Evolutionary conservation across 2,329 filamentous ascomycete species (phyloP), one percentile per base, ranked within the genome.

Genomic region (Sporothrix sp.): DNA sequence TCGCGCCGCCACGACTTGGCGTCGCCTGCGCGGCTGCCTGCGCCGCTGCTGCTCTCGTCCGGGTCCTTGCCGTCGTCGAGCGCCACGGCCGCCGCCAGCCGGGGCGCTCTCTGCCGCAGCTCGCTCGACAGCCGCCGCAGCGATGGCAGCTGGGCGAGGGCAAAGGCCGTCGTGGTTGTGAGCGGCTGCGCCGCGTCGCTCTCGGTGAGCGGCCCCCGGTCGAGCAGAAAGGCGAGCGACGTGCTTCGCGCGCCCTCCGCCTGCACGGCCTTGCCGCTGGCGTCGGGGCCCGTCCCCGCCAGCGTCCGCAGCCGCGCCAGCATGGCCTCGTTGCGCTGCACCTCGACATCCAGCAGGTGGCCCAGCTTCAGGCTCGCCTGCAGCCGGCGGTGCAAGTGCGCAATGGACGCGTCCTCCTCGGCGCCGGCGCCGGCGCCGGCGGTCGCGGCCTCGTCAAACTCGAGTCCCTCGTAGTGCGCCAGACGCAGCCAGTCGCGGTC

Each of bases 401-500:
- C 79, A 48, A 96, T 76, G 18, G 85, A 2, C 79, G 71, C 1
- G 79, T 86, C 53, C 11, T 33, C 42, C 16, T 44, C 44, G 20
- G 21, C 42, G 40, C 51, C 47, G 48, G 36, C 37, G 3, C 16
- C 64, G 45, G 33, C 58, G 27, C 39, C 35, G 13, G 55, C 56
- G 2, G 44, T 38, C 1, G 51, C 56, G 4, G 59, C 54, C 1
- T 33, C 37, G n/a, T n/a, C n/a, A 48, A 81, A 73, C 54, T 78
- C 75, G 18, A 81, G 62, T 1, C 73, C 87, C 65, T 89, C 81
- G 69, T 98, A 96, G 72, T 97, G 91, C 43, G 79, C 78, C 56
- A 98, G 71, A 48, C 84, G 74, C 57, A 97, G 82, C 80, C 85
- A 96, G 52, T 79, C 77, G 60, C 85, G 72, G 55, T 91, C 85